Base-by-base conservation (phyloP, 441 rosid species). In the Erodium texanum region DNA sequence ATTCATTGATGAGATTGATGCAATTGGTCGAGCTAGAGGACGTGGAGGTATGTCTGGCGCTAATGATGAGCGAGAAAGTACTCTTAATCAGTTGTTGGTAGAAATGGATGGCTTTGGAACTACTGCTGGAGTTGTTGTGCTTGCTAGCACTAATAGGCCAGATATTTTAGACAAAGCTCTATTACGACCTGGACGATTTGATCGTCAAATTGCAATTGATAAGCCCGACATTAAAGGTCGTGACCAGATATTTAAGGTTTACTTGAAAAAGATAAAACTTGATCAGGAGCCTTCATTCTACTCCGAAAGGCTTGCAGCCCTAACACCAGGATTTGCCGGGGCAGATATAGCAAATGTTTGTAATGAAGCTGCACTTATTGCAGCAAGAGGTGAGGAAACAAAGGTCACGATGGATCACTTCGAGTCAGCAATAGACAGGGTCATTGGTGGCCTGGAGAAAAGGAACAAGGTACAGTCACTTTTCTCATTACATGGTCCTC, bases 41-140 rank as follows among this genome's bases (percentile, higher is more conserved):
- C 90, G 90, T 29, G 93, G 90, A 27, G 86, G 90, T 38, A 75
- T 87, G 65, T 71, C 83, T 5, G 90, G 93, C 36, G 75, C 81
- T 41, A 87, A 87, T 56, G 90, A 85, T 72, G 93, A 87, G 80
- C 87, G 93, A 61, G 93, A 87, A 70, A 87, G 90, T 73, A 87
- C 90, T 34, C 76, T 85, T 61, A 85, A 87, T 68, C 93, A 87
- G 69, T 70, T 87, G 66, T 75, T 87, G 0, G 93, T 87, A 29
- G 90, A 87, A 74, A 87, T 87, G 90, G 93, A 87, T 8, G 93
- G 93, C 8, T 87, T 87, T 78, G 90, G 89, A 64, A 87, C 90
- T 32, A 87, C 90, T n/a, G 18, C 87, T 43, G 93, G 93, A 61
- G 85, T 87, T 7, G 93, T 87, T 66, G 93, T 87, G 68, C 84